Base-by-base conservation (phyloP, 2,329 filamentous ascomycete species). In the Aspergillus neoniger region DNA sequence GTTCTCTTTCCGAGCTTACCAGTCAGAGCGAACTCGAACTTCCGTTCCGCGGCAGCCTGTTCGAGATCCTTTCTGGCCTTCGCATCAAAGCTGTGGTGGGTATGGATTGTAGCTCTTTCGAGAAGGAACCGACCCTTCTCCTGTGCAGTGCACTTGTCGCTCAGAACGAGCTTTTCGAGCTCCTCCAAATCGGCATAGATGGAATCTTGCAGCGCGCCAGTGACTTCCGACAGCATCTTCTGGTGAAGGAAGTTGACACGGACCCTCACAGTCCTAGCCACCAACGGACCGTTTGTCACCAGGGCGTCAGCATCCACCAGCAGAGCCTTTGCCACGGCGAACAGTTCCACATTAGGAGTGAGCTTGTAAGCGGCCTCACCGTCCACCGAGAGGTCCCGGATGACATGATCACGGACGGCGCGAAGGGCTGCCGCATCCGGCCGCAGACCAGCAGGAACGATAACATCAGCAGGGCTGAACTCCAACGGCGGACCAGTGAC, bases 341-440 rank as follows among this genome's bases (percentile, higher is more conserved):
- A 90, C 1, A 98, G 83, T 72, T 97, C 92, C 14, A 96, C 82
- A 65, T 90, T 85, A 0, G 93, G 92, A 19, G 92, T 92, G 60
- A 96, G 83, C 51, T 88, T 86, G 76, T 98, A 99, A 0, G 91
- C 89, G 0, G 91, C 89, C 49, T 96, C 89, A 10, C 95, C 95
- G 74, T 99, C 95, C 0, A 92, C 83, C 23, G 88, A 86, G 8
- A 98, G 82, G 15, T 85, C 85, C 2, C 78, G 77, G n/a, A 96
- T 80, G 55, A 92, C 86, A n/a, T 82, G 76, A 63, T 82, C 81
- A 57, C 84, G 81, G 15, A 88, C 69, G 0, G 74, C 71, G 47
- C 77, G 76, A 1, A 83, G 66, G 4, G 63, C 80, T 3, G 82
- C 72, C 28, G 78, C 76, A n/a, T 78, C 67, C 1, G 66, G 61